phyloP scores from a whole-genome alignment of 257 asterid species.

The Solanum ahanhuiri region DNA sequence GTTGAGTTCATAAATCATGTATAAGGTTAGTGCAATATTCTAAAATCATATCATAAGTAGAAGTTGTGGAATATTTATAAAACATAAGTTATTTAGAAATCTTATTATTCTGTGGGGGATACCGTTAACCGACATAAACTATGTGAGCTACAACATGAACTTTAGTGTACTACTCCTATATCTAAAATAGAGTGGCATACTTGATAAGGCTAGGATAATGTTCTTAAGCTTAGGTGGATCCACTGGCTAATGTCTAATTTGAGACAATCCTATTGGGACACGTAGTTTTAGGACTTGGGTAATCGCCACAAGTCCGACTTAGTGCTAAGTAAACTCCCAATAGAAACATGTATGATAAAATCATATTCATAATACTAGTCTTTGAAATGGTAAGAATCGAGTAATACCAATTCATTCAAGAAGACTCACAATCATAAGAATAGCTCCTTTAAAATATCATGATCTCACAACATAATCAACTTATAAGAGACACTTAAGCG shows the following conservation, averaged over 20 bases:
- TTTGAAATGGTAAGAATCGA: neutral
- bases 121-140: too few species aligned
- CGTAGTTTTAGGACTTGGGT: neutral
- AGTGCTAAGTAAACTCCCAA: neutral
- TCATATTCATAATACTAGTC: too few species aligned
- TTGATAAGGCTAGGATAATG: neutral
- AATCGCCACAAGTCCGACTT: neutral
- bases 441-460: neutral
- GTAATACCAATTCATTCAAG: neutral
- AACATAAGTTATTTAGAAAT: neutral
- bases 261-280: neutral
- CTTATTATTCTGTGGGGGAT: neutral
- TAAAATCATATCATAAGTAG: neutral
- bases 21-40: neutral
- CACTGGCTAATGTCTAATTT: neutral
- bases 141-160: neutral
- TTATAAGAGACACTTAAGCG: neutral
- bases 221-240: neutral
- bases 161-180: neutral
- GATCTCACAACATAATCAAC: neutral
- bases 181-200: neutral
- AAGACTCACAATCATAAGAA: neutral
- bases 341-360: neutral
- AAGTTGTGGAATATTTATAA: neutral
- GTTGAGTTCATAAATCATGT: neutral